phyloP scores from a whole-genome alignment of 2,329 filamentous ascomycete genomes.

The Aspergillus fructus region DNA sequence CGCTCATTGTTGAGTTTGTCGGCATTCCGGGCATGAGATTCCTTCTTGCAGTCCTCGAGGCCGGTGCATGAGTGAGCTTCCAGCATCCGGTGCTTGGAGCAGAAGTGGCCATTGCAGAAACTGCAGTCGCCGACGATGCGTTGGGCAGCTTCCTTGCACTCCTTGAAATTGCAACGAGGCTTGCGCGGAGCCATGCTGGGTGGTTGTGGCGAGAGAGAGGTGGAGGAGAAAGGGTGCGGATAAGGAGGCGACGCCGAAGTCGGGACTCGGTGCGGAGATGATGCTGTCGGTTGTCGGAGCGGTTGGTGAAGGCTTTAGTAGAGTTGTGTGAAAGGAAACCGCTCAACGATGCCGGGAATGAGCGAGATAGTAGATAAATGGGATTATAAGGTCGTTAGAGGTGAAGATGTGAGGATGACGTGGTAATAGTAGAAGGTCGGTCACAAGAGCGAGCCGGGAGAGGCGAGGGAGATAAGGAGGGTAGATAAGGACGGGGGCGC shows the following conservation, averaged over 20 bases:
- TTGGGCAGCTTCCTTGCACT: conserved; percentile 84
- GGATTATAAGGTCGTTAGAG: background rate
- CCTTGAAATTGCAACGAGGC: conserved; percentile 79
- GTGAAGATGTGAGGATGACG: conserved; percentile 2
- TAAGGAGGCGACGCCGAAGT: conserved; percentile 15
- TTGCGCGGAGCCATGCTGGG: conserved; percentile 51
- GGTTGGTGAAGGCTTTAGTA: background rate
- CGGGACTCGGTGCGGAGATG: conserved; percentile 10
- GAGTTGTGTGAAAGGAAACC: no score
- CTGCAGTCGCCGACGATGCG: conserved; percentile 94
- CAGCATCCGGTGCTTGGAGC: conserved; percentile 87
- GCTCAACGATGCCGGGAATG: background rate
- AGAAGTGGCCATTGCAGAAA: conserved; percentile 93
- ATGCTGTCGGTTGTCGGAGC: background rate
- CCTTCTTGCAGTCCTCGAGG: conserved; percentile 96
- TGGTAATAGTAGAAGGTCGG: conserved; percentile 1
- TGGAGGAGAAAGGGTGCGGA: conserved; percentile 5
- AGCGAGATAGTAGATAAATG: background rate
- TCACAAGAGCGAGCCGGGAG: conserved; percentile 4
- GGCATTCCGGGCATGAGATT: conserved; percentile 90
- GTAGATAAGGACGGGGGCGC: conserved; percentile 13
- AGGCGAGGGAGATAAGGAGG: conserved; percentile 2
- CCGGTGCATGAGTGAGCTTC: conserved; percentile 93
- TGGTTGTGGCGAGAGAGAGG: conserved; percentile 8
- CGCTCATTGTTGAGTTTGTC: conserved; percentile 89